A percentile compares a stretch with the other conserved stretches of the same genome.
These are phyloP conservation scores for Xylariaceae sp. DNA, from an alignment of 2,329 filamentous ascomycete species.

Conservation along the genomic window DNA sequence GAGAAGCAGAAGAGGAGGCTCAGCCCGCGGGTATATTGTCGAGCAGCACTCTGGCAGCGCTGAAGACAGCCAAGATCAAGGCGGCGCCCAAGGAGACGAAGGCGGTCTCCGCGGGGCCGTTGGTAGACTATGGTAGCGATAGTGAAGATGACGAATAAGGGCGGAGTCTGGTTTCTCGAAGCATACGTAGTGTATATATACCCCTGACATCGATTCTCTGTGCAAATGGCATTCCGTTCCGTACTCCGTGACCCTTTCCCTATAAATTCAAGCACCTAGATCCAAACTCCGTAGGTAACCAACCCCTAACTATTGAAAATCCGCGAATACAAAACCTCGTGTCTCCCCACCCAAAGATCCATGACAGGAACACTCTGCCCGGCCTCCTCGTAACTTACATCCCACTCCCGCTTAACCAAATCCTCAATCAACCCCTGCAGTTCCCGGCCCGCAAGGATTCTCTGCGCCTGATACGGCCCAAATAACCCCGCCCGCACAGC, in stretches of 20 bases:
- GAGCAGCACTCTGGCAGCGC: slow-evolving; percentile 70
- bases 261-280: too few relatives aligned
- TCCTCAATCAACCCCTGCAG: slow-evolving; percentile 54
- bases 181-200: slow-evolving; percentile 11
- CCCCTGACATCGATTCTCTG: slow-evolving; percentile 1
- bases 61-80: slow-evolving; percentile 55
- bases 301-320: slow-evolving; percentile 72
- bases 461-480: slow-evolving; percentile 76
- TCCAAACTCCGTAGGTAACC: neutral
- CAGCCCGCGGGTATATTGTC: slow-evolving; percentile 67
- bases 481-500: slow-evolving; percentile 72
- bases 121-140: slow-evolving; percentile 88
- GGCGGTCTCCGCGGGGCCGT: slow-evolving; percentile 55
- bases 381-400: slow-evolving; percentile 55
- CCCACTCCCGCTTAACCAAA: slow-evolving; percentile 57
- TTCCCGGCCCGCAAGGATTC: slow-evolving; percentile 57
- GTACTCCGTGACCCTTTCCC: too few relatives aligned
- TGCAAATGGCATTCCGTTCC: neutral
- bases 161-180: slow-evolving; percentile 8
- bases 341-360: slow-evolving; percentile 78
- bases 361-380: slow-evolving; percentile 71
- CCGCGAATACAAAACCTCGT: slow-evolving; percentile 76
- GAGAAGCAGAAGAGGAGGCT: slow-evolving; percentile 34
- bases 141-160: slow-evolving; percentile 55
- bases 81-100: slow-evolving; percentile 52